Percentiles rank a stretch among this genome's conserved stretches.
phyloP scores from a whole-genome alignment of 1,139 yeast species.

The Saccharomycopsis hybrid region DNA sequence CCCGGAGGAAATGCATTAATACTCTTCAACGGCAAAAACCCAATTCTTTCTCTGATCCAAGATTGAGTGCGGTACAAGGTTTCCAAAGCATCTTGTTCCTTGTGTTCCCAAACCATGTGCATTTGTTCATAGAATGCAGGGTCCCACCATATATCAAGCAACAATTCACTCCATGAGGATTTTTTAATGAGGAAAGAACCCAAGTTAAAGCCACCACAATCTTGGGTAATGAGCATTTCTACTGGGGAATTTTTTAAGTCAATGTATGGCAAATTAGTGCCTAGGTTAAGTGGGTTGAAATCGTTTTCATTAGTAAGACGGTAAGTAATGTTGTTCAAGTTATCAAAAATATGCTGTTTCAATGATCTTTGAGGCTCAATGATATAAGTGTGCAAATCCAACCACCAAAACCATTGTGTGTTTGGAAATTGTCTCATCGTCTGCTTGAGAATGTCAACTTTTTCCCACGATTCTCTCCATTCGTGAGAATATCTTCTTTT shows the following conservation, averaged over 20 bases:
- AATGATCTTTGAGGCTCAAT: conserved; percentile 89
- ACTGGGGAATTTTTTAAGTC: conserved; percentile 59
- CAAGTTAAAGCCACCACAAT: conserved; percentile 93
- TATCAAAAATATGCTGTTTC: conserved; percentile 69
- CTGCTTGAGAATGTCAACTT: conserved; percentile 84
- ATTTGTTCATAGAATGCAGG: conserved; percentile 94
- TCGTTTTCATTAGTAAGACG: conserved; percentile 48
- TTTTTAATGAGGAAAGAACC: conserved; percentile 85
- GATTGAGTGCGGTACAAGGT: conserved; percentile 69
- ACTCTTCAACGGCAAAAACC: conserved; percentile 75
- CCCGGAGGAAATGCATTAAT: conserved; percentile 96
- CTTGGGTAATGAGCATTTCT: conserved; percentile 83
- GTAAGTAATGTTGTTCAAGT: conserved; percentile 62
- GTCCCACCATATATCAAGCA: conserved; percentile 95
- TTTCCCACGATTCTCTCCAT: conserved; percentile 98
- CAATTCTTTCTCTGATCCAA: conserved; percentile 85
- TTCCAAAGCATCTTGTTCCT: conserved; percentile 94
- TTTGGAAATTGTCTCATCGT: conserved; percentile 92
- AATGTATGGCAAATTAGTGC: conserved; percentile 66
- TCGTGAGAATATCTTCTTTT: conserved; percentile 91
- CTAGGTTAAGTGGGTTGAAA: conserved; percentile 71
- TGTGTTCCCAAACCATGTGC: conserved; percentile 98
- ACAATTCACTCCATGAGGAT: conserved; percentile 79
- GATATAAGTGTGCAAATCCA: conserved; percentile 87
- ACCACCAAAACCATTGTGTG: conserved; percentile 99